Base-by-base conservation (phyloP, 768 basidiomycete genomes). In the Thelephora aurantiotincta region DNA sequence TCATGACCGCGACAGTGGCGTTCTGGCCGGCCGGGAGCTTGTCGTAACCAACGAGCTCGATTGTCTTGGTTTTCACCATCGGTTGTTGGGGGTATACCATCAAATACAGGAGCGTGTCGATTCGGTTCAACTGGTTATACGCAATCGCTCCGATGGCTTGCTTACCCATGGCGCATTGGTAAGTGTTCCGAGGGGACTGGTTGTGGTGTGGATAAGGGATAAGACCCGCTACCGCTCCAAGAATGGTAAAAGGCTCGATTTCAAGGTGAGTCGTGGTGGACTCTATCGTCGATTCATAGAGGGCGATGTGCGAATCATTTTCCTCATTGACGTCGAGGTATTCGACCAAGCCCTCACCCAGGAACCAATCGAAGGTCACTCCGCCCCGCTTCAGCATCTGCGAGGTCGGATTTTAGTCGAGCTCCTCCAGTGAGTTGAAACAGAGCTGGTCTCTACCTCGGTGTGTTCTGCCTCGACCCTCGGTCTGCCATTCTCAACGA, bases 121-220 rank as follows among this genome's bases (percentile, higher is more conserved):
- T 98, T 41, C 96, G 78, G 59, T 91, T 90, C 54, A 97, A 78
- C 63, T 99, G 96, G 62, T 98, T 99, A 66, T 93, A 96, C 0
- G 82, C 94, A 51, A 99, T 99, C 11, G 93, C 93, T 18, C 96
- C 96, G 53, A 99, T 99, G 2, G 96, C 94, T 70, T 99, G 96
- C 69, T 99, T 99, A 47, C 96, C 94, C 94, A 99, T 99, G 48
- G 94, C 94, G 59, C 94, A 99, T 68, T 99, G 94, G 62, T 99
- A 99, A 9, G 96, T 99, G 59, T 99, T 99, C 47, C 96, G 84
- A 2, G 96, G 96, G 4, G 96, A 98, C 60, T 99, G 96, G 59
- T 99, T 99, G 63, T 99, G 96, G 61, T 99, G 96, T 1, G 96
- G 96, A 60, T 99, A 99, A 11, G 96, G 96, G 58, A 99, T 99